Conservation (phyloP, 345 rosid genomes). For the Aegle marmelos region DNA sequence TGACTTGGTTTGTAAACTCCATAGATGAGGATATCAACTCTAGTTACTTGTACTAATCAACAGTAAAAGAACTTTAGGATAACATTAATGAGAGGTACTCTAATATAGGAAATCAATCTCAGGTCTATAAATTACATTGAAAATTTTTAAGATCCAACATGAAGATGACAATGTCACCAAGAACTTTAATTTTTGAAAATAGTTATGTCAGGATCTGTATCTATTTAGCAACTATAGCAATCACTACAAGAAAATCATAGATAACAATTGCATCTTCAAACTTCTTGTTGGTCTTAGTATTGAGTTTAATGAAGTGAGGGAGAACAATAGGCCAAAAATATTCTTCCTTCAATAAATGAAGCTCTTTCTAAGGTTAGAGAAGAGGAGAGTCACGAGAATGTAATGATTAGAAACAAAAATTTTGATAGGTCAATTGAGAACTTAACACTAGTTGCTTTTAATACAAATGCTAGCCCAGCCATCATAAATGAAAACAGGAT, state of each 20-base stretch:
- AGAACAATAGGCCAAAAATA: not conserved
- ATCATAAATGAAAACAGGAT: too few species aligned
- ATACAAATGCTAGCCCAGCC: not conserved
- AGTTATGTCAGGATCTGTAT: not conserved
- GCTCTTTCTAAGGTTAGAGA: too few species aligned
- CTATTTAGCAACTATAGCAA: not conserved
- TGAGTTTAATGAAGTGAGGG: not conserved
- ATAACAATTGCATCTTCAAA: not conserved
- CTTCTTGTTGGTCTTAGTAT: not conserved
- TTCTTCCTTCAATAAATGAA: not conserved
- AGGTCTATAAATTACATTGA: not conserved
- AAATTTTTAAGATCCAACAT: not conserved
- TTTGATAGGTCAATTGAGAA: not conserved
- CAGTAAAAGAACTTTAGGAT: not conserved
- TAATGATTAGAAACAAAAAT: not conserved
- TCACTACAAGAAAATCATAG: not conserved
- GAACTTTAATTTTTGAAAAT: not conserved
- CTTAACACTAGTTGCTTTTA: not conserved
- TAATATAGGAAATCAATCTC: not conserved
- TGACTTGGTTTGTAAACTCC: not conserved
- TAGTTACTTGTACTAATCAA: not conserved
- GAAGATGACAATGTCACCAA: not conserved
- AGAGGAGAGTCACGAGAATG: not conserved
- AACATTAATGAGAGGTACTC: not conserved
- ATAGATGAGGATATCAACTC: not conserved